Evolutionary conservation across 2,329 filamentous ascomycete genomes (phyloP), one percentile per base, ranked within the genome.

Genomic region (Penicillium sp.): DNA sequence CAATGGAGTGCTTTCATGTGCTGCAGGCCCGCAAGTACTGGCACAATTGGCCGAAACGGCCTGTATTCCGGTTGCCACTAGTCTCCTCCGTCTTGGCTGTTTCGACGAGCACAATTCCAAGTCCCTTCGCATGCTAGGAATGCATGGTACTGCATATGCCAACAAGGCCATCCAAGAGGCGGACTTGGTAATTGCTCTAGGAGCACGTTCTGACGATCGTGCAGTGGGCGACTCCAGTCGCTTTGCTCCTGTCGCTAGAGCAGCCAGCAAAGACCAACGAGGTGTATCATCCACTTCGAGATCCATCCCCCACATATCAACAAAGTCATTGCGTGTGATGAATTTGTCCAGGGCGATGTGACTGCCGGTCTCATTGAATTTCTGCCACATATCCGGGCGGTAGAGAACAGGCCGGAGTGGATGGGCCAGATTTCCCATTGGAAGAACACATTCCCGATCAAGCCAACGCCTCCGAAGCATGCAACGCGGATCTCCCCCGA

Each of bases 251-350:
- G 78, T 77, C 23, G 90, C 91, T 18, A 89, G 84, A 68, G 77
- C 79, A 11, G 90, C 90, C 0, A 89, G 87, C 2, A 73, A 77
- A 6, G 84, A 93, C 68, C 81, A 81, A 28, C 83, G 87, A 38
- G 91, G 91, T 50, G 91, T 51, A 96, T 97, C 57, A 78, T 96
- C 9, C 90, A 96, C 65, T 96, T 96, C 59, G 90, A 96, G 62
- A 88, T 96, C 57, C 83, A 94, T 81, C 89, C 90, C 53, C 95
- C 95, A 80, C 96, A 96, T 73, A 95, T 96, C 71, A 96, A 95
- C 80, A 96, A 96, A 77, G 88, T 96, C 21, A 84, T 97, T 6
- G 86, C 96, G 69, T 87, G 88, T 1, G 95, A 86, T 10, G 87
- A 94, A 70, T 88, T 89, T 28, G 82, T 96, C 11, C 87, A 93